Base-by-base conservation (phyloP, 352 stramenopile genomes). In the Albugo laibachii region DNA sequence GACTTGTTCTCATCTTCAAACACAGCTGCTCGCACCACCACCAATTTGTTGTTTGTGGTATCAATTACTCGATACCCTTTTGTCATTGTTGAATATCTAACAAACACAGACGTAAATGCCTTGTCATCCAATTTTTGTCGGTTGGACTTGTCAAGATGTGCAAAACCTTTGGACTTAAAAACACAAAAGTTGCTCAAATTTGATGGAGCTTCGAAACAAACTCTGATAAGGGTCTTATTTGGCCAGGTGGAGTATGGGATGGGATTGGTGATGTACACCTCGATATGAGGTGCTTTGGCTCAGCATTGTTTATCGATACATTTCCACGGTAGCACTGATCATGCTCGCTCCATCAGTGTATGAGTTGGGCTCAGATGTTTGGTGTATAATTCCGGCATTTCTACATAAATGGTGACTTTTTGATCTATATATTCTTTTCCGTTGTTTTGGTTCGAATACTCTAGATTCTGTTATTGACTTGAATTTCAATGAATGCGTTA, bases 361-460 rank as follows among this genome's bases (percentile, higher is more conserved):
- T 18, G 38, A 36, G 38, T 53, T 41, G 5, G 36, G 48, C 11
- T 35, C 36, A 37, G 15, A 48, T 4, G 31, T 54, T 39, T 61
- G 39, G 14, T 49, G 37, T 4, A 36, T 2, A n/a, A 57, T 57
- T 21, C 45, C 50, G 18, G 42, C 19, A 8, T 36, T 40, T 10
- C 16, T 21, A 36, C 46, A 57, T 15, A 48, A 54, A 14, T 41
- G 14, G n/a, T n/a, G 14, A 41, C 36, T 14, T 41, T n/a, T n/a
- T 41, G 14, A n/a, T 14, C 14, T 14, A 14, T 14, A 14, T n/a
- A 41, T 68, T 55, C 3, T 43, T 52, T 1, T 52, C n/a, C n/a
- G n/a, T n/a, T n/a, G n/a, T n/a, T n/a, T n/a, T n/a, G n/a, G n/a
- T 58, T 2, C 57, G 43, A 11, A 71, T 12, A 21, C 42, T 48